Percentiles rank a stretch among this genome's conserved stretches.
These are phyloP conservation scores for Cinnamomum micranthum DNA, from an alignment of 164 flowering plant species.

Conservation along the genomic window DNA sequence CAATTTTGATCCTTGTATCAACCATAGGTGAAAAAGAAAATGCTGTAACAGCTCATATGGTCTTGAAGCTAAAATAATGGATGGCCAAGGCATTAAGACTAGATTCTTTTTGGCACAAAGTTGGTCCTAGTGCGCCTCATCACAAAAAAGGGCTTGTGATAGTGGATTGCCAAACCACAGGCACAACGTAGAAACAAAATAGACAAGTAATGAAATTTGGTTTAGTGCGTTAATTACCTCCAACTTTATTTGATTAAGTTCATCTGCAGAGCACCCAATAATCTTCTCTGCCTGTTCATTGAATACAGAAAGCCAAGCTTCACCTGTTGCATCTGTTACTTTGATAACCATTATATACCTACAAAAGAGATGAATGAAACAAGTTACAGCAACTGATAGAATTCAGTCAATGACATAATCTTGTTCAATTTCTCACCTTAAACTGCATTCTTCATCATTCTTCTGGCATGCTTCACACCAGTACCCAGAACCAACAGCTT, in stretches of 20 bases:
- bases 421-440: conserved; percentile 49
- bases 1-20: too few relatives aligned
- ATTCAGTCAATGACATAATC: neutral
- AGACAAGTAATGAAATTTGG: neutral
- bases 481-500: conserved; percentile 80
- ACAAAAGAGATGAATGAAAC: neutral
- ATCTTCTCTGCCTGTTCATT: conserved; percentile 85
- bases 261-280: conserved; percentile 91
- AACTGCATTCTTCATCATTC: conserved; percentile 60
- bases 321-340: conserved; percentile 76
- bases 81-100: too few relatives aligned
- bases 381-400: neutral
- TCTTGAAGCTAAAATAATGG: too few relatives aligned
- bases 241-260: conserved; percentile 64
- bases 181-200: too few relatives aligned
- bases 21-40: too few relatives aligned
- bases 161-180: too few relatives aligned
- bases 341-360: conserved; percentile 75
- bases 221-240: conserved; percentile 37
- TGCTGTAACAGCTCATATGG: too few relatives aligned
- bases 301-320: conserved; percentile 77
- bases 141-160: too few relatives aligned
- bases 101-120: too few relatives aligned
- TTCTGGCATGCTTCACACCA: conserved; percentile 98
- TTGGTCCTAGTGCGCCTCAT: too few relatives aligned